Base-by-base conservation (phyloP, 148 eudicot species). In the Chenopodium suecicum region DNA sequence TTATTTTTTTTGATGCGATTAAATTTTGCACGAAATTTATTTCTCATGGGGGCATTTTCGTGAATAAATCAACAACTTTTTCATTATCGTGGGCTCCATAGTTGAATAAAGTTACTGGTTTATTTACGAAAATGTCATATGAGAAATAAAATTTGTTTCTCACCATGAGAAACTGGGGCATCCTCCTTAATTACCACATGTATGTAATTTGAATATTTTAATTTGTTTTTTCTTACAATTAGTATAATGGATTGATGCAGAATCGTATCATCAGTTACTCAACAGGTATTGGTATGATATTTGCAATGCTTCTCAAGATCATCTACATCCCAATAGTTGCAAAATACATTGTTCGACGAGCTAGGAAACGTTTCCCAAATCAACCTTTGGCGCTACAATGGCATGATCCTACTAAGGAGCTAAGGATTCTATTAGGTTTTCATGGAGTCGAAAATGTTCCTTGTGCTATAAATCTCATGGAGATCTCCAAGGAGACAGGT, bases 321-420 rank as follows among this genome's bases (percentile, higher is more conserved):
- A 76, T 90, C 66, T 93, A 91, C 86, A 85, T 91, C 19, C 99
- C 99, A 5, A 78, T 94, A 34, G 90, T 95, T 0, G 93, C 91
- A 2, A 82, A 83, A 7, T 89, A 86, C 80, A 91, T 95, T 75
- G 89, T 92, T 32, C 78, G 86, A 62, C 93, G 99, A 0, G 99
- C 97, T 31, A 86, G 89, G 41, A 91, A 83, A 70, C 91, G 90
- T 16, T 84, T 89, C 31, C 97, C 97, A 20, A 91, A 89, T 20
- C 92, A 91, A 71, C 84, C 87, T 54, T 88, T 93, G 93, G 97
- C 94, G 31, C 82, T 95, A 41, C 98, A 95, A 56, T 95, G 99
- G 98, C 95, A 85, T 68, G 88, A 85, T 77, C 89, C 92, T 0
- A 7, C 86, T 5, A 88, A 76, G 66, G 92, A 95, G 88, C 90